phyloP scores from a whole-genome alignment of 345 rosid species.

The Lepidium sativum region DNA sequence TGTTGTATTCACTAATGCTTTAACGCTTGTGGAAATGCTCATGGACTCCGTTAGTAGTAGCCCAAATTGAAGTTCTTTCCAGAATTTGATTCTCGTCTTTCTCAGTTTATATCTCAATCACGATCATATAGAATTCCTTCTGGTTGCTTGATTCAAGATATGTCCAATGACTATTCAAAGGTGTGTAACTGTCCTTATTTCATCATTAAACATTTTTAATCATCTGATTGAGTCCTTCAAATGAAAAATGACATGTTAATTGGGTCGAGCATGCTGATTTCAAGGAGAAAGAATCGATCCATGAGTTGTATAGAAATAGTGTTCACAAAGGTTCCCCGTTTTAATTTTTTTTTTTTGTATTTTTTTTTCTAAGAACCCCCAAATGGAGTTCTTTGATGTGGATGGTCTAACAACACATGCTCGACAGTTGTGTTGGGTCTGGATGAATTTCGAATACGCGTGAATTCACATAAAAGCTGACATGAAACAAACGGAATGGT shows the following conservation, averaged over 20 bases:
- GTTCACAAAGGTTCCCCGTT: conserved; percentile 52
- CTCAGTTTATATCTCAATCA: conserved; percentile 49
- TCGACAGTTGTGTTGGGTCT: conserved; percentile 57
- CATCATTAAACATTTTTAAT: not conserved
- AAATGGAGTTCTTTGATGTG: too few species aligned
- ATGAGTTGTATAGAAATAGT: conserved; percentile 50
- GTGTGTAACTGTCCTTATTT: conserved; percentile 29
- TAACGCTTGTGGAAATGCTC: conserved; percentile 78
- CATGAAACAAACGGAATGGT: conserved; percentile 60
- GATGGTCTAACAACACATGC: conserved; percentile 38
- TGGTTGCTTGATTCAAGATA: conserved; percentile 88
- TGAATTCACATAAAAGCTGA: conserved; percentile 57
- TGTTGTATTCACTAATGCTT: conserved; percentile 65
- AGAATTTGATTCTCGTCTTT: not conserved
- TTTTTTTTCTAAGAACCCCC: too few species aligned
- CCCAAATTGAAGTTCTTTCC: not conserved
- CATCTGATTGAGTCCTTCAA: not conserved
- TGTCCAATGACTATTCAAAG: conserved; percentile 93
- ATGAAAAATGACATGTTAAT: conserved; percentile 45
- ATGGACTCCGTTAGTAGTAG: conserved; percentile 68
- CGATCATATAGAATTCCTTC: conserved; percentile 66
- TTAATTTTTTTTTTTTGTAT: too few species aligned
- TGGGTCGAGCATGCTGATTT: conserved; percentile 87
- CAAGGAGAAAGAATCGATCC: conserved; percentile 51
- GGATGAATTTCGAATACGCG: conserved; percentile 66